phyloP scores from a whole-genome alignment of 83 land plant genomes.

The Picea abies region DNA sequence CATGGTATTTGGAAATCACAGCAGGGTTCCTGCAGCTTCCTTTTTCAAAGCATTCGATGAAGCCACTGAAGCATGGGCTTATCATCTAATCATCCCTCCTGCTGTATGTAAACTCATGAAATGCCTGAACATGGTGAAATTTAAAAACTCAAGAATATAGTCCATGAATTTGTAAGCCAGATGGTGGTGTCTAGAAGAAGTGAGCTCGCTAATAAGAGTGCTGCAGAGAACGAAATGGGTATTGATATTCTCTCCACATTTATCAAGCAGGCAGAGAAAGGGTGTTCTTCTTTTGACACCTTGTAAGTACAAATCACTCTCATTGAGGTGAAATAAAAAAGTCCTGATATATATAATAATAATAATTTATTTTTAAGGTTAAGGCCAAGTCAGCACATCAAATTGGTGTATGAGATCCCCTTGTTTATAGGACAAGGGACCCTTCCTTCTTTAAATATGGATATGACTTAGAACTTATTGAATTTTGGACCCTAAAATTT shows the following conservation, averaged over 20 bases:
- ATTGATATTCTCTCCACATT: constrained; percentile 27
- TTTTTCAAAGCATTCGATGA: background rate
- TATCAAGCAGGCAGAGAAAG: background rate
- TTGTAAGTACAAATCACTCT: too few species aligned
- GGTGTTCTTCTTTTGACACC: background rate
- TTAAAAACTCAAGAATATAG: too few species aligned
- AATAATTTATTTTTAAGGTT: too few species aligned
- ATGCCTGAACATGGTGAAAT: background rate
- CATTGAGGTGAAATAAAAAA: too few species aligned
- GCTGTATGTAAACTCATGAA: background rate
- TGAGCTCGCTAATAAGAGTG: too few species aligned
- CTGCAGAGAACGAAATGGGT: background rate
- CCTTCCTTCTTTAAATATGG: constrained; percentile 24
- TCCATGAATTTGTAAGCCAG: too few species aligned
- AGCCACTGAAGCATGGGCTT: background rate
- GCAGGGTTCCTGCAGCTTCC: constrained; percentile 5
- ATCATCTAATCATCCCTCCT: background rate
- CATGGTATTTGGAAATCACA: constrained; percentile 23
- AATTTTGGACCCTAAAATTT: background rate
- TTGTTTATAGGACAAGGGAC: too few species aligned
- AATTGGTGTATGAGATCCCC: too few species aligned
- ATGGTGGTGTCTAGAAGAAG: too few species aligned
- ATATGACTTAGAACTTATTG: constrained; percentile 44
- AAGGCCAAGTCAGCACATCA: too few species aligned
- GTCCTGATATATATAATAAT: too few species aligned